Percentiles rank a stretch among this genome's conserved stretches.
Conservation (phyloP, 2,329 filamentous ascomycete species). For the Zasmidium citrigriseum region DNA sequence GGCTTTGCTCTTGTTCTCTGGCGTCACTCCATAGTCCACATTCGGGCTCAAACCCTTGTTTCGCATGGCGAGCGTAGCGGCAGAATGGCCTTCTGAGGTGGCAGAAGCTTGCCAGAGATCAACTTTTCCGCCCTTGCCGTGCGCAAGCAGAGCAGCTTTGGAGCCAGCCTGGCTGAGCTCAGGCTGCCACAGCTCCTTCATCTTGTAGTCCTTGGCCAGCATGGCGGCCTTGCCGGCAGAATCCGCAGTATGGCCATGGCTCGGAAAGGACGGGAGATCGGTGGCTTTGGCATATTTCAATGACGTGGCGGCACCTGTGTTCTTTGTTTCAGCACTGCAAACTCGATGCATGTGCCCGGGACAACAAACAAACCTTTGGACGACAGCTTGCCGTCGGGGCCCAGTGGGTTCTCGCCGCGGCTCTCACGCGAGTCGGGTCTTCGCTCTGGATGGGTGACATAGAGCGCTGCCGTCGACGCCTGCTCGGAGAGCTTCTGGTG, state of each 20-base stretch:
- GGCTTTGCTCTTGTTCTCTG: conserved; percentile 63
- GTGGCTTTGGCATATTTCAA: conserved; percentile 72
- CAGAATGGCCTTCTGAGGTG: conserved; percentile 62
- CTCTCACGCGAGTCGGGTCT: conserved; percentile 26
- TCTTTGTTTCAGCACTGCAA: conserved; percentile 1
- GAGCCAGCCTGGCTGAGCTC: conserved; percentile 66
- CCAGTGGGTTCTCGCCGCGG: conserved; percentile 43
- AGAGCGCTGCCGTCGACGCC: conserved; percentile 64
- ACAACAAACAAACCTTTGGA: conserved; percentile 50
- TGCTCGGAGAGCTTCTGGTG: conserved; percentile 47
- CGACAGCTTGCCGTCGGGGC: conserved; percentile 57
- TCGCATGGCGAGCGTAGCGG: conserved; percentile 68
- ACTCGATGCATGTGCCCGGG: not conserved
- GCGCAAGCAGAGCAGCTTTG: conserved; percentile 72
- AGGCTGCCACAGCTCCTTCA: conserved; percentile 64
- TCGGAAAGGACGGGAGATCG: conserved; percentile 74
- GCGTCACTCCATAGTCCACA: conserved; percentile 49
- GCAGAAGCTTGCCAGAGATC: conserved; percentile 55
- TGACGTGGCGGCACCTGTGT: conserved; percentile 59
- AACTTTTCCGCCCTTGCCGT: conserved; percentile 54
- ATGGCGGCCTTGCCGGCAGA: conserved; percentile 62
- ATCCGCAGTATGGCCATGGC: conserved; percentile 69
- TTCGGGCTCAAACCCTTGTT: conserved; percentile 50
- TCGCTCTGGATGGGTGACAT: conserved; percentile 48
- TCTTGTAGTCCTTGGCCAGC: conserved; percentile 62